Conservation (phyloP, 345 rosid species). For the Eucalyptus globulus region DNA sequence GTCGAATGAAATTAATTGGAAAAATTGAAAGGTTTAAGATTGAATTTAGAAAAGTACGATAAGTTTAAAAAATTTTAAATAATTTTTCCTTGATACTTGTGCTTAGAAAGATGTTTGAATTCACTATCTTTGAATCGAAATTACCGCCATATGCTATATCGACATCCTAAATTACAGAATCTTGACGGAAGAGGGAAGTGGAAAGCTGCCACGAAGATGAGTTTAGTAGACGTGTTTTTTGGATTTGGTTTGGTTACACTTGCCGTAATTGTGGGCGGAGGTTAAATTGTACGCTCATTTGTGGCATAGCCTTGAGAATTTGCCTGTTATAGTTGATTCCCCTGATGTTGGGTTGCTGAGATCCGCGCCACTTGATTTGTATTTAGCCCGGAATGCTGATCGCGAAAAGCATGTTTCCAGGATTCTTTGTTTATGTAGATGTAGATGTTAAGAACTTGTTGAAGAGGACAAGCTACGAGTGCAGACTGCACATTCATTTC, state of each 20-base stretch:
- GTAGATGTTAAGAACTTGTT: neutral
- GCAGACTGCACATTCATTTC: too few relatives aligned
- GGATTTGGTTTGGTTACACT: too few relatives aligned
- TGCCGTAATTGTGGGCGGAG: conserved; percentile 19
- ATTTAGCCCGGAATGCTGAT: neutral
- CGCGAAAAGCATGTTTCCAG: neutral
- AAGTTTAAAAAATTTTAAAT: too few relatives aligned
- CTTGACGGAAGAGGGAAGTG: too few relatives aligned
- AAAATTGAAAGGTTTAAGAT: too few relatives aligned
- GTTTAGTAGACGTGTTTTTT: too few relatives aligned
- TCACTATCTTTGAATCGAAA: neutral
- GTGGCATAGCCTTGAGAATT: neutral
- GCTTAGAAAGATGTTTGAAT: neutral
- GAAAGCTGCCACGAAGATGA: too few relatives aligned
- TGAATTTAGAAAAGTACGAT: rapidly evolving
- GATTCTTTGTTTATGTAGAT: neutral
- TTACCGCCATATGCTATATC: neutral
- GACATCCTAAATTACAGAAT: too few relatives aligned
- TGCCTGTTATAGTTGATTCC: neutral
- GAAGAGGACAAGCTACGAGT: neutral
- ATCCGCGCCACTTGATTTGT: neutral
- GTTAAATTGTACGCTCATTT: neutral
- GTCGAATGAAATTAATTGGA: rapidly evolving
- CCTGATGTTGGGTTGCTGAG: neutral
- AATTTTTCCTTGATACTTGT: neutral